Evolutionary conservation across 192 early-diverging fungal genomes (phyloP).

Genomic region (Rhizoclosmatium globosum): DNA sequence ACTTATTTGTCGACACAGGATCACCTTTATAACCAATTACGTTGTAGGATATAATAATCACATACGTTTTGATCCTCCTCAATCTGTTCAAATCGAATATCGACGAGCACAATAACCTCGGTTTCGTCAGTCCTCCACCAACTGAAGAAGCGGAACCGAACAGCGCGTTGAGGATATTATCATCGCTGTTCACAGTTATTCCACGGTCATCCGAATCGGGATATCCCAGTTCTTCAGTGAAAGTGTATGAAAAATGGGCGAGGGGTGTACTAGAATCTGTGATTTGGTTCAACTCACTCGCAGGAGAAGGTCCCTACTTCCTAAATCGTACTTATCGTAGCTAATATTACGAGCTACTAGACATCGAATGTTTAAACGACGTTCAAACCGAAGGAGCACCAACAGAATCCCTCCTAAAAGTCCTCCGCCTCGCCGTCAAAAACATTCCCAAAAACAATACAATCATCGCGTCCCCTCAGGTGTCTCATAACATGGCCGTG

Average conservation of each 20-base stretch:
- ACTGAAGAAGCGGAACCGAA: background rate
- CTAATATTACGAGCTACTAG: slow-evolving; percentile 8
- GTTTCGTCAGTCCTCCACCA: background rate
- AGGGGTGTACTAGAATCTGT: slow-evolving; percentile 23
- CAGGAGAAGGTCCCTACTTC: slow-evolving; percentile 2
- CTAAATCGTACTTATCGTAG: no score
- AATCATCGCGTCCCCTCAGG: background rate
- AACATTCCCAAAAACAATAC: slow-evolving; percentile 3
- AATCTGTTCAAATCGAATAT: background rate
- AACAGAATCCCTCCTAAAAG: slow-evolving; percentile 13
- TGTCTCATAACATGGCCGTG: slow-evolving; percentile 14
- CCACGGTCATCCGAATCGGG: background rate
- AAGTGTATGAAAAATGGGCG: slow-evolving; percentile 27
- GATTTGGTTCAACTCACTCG: slow-evolving; percentile 32
- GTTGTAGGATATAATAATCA: slow-evolving; percentile 23
- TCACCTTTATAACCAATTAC: background rate
- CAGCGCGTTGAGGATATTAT: slow-evolving; percentile 8
- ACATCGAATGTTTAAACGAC: slow-evolving; percentile 24
- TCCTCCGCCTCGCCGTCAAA: slow-evolving; percentile 24
- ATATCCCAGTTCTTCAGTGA: background rate
- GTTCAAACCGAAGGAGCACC: slow-evolving; percentile 17
- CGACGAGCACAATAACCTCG: background rate
- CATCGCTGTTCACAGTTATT: slow-evolving; percentile 11
- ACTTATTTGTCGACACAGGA: background rate
- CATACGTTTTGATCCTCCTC: slow-evolving; percentile 23